phyloP scores from a whole-genome alignment of 2,329 filamentous ascomycete genomes.

The Paecilomyces dactylethromorphus region DNA sequence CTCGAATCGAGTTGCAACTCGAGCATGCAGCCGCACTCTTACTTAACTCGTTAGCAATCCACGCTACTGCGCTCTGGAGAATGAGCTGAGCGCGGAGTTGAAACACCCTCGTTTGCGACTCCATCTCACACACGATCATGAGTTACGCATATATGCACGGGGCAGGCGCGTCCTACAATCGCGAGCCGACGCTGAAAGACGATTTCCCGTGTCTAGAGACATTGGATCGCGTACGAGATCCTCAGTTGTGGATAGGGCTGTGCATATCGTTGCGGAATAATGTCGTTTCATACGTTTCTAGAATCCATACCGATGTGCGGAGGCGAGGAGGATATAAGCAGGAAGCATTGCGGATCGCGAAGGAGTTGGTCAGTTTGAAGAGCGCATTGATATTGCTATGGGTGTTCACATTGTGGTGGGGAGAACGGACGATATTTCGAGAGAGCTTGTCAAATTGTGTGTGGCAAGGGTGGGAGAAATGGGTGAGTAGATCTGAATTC shows the following conservation, averaged over 20 bases:
- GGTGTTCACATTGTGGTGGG: constrained; percentile 73
- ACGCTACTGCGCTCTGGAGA: background rate
- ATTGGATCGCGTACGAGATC: constrained; percentile 10
- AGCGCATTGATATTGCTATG: constrained; percentile 67
- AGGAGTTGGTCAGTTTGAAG: constrained; percentile 39
- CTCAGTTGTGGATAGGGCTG: constrained; percentile 16
- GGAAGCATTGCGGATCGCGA: constrained; percentile 8
- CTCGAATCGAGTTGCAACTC: background rate
- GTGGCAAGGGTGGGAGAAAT: constrained; percentile 88
- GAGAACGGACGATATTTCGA: constrained; percentile 73
- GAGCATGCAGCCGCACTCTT: background rate
- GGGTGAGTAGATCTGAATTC: constrained; percentile 53
- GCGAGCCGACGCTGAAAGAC: background rate
- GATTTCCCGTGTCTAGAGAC: constrained; percentile 4
- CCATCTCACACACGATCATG: constrained; percentile 16
- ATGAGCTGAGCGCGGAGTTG: background rate
- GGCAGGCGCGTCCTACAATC: constrained; percentile 9
- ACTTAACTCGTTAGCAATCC: background rate
- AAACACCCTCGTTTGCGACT: constrained; percentile 2
- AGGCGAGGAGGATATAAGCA: constrained; percentile 11
- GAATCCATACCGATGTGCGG: constrained; percentile 5
- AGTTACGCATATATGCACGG: constrained; percentile 27
- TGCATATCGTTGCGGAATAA: too few relatives aligned
- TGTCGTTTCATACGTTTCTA: constrained; percentile 2
- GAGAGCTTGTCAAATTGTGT: constrained; percentile 64